A percentile compares a stretch with the other conserved stretches of the same genome.
These are phyloP conservation scores for Metschnikowia cerradonensis DNA, from an alignment of 805 yeast species.

Conservation along the genomic window DNA sequence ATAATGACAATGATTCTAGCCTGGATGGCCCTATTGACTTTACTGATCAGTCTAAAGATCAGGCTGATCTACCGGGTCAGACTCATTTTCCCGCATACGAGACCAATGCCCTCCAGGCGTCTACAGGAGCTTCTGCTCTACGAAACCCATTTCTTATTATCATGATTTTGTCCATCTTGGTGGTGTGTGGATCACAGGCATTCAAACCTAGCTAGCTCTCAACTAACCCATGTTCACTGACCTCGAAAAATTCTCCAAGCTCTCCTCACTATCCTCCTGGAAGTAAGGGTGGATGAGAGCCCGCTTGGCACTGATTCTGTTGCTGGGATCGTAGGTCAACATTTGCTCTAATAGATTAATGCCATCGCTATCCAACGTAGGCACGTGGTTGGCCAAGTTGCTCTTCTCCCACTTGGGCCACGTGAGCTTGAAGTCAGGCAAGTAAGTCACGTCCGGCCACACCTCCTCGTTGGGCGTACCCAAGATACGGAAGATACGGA, in stretches of 20 bases:
- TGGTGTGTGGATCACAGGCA: background rate
- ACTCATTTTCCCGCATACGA: too few relatives aligned
- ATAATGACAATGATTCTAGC: too few relatives aligned
- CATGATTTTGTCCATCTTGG: slow-evolving; percentile 2
- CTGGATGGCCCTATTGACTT: too few relatives aligned
- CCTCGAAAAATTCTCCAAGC: slow-evolving; percentile 30
- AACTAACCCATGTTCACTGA: slow-evolving; percentile 38
- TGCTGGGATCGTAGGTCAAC: slow-evolving; percentile 88
- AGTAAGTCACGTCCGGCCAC: slow-evolving; percentile 90
- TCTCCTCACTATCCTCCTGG: slow-evolving; percentile 44
- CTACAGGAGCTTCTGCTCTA: background rate
- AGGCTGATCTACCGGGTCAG: too few relatives aligned
- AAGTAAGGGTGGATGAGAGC: slow-evolving; percentile 89
- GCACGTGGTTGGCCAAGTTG: slow-evolving; percentile 66
- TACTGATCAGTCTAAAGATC: too few relatives aligned
- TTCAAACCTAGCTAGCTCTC: background rate
- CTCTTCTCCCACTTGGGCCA: slow-evolving; percentile 88
- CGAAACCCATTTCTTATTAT: background rate
- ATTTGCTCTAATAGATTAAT: slow-evolving; percentile 75
- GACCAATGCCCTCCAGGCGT: background rate
- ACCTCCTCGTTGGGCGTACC: slow-evolving; percentile 92
- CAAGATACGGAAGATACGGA: slow-evolving; percentile 83
- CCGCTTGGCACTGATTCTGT: slow-evolving; percentile 89
- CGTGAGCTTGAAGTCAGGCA: slow-evolving; percentile 91
- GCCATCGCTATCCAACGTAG: slow-evolving; percentile 78